Evolutionary conservation across 345 rosid genomes (phyloP).

Genomic region (Murraya koenigii): DNA sequence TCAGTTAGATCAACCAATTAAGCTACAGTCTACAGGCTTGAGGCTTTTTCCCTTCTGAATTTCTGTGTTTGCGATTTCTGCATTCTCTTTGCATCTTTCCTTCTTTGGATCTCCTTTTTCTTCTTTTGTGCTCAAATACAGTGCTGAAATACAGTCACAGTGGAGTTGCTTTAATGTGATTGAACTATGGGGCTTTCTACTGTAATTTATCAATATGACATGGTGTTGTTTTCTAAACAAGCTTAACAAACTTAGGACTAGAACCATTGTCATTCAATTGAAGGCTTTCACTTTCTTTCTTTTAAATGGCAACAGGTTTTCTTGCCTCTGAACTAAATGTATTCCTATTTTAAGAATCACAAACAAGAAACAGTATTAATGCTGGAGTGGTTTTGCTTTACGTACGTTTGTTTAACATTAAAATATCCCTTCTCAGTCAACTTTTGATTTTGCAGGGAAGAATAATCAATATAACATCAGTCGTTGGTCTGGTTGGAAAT

Average conservation of each 20-base stretch:
- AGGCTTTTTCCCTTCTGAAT: not conserved
- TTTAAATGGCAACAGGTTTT: not conserved
- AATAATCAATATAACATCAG: conserved; percentile 84
- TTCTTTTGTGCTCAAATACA: conserved; percentile 3
- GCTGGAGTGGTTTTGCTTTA: not conserved
- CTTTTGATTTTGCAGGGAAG: conserved; percentile 58
- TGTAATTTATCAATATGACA: not conserved
- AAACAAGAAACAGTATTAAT: not conserved
- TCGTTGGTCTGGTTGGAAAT: conserved; percentile 95
- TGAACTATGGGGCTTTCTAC: not conserved
- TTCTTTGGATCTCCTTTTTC: not conserved
- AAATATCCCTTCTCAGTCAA: conserved; percentile 4
- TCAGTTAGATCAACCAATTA: not conserved
- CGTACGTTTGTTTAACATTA: not conserved
- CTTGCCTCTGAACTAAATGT: not conserved
- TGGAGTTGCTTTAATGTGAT: not conserved
- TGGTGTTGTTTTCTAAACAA: not conserved
- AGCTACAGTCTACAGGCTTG: not conserved
- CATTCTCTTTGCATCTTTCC: not conserved
- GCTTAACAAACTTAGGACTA: not conserved
- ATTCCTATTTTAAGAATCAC: not conserved
- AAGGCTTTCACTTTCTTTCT: not conserved
- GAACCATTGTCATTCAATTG: not conserved
- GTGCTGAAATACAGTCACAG: not conserved
- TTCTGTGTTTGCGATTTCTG: not conserved